Percentiles rank a stretch among this genome's conserved stretches.
These are phyloP conservation scores for Coriaria nepalensis DNA, from an alignment of 306 rosid genomes.

Conservation along the genomic window DNA sequence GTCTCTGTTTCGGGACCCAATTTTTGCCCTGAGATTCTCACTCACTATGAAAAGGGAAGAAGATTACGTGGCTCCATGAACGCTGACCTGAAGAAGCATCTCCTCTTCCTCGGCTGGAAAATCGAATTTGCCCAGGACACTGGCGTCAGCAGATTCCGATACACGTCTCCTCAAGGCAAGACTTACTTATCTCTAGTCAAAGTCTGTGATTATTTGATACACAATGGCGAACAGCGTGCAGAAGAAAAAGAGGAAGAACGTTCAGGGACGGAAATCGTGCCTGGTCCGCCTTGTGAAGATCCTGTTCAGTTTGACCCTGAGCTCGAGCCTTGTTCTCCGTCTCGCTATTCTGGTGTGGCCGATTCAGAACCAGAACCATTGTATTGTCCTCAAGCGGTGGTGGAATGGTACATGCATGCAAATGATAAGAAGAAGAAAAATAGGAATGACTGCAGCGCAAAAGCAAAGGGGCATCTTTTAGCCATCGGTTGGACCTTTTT, in stretches of 20 bases:
- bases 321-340: background rate
- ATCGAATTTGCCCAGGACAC: background rate
- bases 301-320: no score
- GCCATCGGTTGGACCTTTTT: slow-evolving; percentile 42
- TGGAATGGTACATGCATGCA: slow-evolving; percentile 21
- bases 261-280: no score
- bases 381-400: slow-evolving; percentile 31
- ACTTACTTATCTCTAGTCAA: background rate
- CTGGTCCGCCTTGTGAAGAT: no score
- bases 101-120: slow-evolving; percentile 3
- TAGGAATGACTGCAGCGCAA: background rate
- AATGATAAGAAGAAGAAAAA: background rate
- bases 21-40: background rate
- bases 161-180: slow-evolving; percentile 1
- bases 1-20: background rate
- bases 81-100: background rate
- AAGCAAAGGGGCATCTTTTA: slow-evolving; percentile 42
- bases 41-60: background rate
- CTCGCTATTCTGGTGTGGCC: background rate
- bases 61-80: background rate
- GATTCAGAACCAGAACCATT: no score
- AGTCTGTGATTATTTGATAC: background rate
- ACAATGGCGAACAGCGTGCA: no score
- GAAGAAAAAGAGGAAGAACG: no score
- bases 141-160: background rate